A percentile compares a stretch with the other conserved stretches of the same genome.
phyloP scores from a whole-genome alignment of 148 eudicot genomes.

The Rhododendron ferrugineum region DNA sequence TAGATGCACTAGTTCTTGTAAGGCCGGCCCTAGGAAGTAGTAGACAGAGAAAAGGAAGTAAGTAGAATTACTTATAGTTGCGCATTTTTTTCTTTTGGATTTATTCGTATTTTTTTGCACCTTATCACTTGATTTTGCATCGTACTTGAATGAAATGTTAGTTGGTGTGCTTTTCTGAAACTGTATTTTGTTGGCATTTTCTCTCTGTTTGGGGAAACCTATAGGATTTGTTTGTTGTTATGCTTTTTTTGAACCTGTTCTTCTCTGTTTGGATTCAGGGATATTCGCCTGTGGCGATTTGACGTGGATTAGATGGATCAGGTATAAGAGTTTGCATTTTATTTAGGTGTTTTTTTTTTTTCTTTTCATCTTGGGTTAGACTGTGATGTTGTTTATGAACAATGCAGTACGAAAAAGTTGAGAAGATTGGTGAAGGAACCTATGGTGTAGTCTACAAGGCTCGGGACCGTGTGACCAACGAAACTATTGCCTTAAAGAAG shows the following conservation, averaged over 20 bases:
- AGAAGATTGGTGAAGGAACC: constrained; percentile 98
- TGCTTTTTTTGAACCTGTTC: background rate
- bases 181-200: background rate
- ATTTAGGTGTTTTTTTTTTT: background rate
- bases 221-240: background rate
- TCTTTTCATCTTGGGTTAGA: background rate
- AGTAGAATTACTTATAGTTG: background rate
- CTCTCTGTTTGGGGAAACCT: background rate
- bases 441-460: constrained; percentile 98
- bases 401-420: constrained; percentile 86
- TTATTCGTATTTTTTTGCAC: background rate
- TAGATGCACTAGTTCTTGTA: background rate
- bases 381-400: background rate
- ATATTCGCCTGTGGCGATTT: background rate
- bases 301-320: constrained; percentile 8
- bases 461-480: constrained; percentile 67
- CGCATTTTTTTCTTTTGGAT: background rate
- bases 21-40: background rate
- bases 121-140: background rate
- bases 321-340: background rate
- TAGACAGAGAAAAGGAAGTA: background rate
- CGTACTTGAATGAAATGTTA: background rate
- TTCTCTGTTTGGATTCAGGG: background rate
- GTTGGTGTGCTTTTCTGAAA: background rate
- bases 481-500: constrained; percentile 91